A percentile compares a stretch with the other conserved stretches of the same genome.
Evolutionary conservation across 1,139 yeast species (phyloP).

Genomic region (Suhomyces ambrosiae): DNA sequence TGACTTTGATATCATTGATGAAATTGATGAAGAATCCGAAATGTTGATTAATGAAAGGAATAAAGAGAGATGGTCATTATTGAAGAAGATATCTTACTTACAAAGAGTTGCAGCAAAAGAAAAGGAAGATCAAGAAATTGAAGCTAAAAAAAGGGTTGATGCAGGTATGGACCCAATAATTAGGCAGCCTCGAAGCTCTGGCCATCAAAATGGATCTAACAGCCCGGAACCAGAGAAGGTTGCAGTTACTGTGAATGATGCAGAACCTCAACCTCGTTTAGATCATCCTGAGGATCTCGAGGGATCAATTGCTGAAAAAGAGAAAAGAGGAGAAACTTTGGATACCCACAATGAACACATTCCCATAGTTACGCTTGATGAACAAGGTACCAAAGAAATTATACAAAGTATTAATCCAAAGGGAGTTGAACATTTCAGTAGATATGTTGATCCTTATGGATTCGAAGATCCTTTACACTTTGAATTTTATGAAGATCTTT

Average conservation of each 20-base stretch:
- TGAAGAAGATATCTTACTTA: conserved; percentile 68
- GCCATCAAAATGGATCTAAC: conserved; percentile 4
- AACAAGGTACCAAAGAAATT: conserved; percentile 47
- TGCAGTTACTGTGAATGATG: conserved; percentile 23
- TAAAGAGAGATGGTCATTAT: conserved; percentile 64
- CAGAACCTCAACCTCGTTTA: conserved; percentile 10
- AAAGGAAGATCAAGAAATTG: conserved; percentile 34
- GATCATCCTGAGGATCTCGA: conserved; percentile 5
- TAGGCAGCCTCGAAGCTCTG: conserved; percentile 4
- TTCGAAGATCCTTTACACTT: conserved; percentile 84
- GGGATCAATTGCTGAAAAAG: conserved; percentile 6
- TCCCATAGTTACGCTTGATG: conserved; percentile 51
- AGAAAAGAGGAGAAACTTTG: conserved; percentile 5
- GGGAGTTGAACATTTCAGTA: conserved; percentile 34
- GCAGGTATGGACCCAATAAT: conserved; percentile 35
- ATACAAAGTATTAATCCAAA: conserved; percentile 40
- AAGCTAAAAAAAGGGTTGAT: conserved; percentile 32
- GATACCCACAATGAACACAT: conserved; percentile 22
- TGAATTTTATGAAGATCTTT: conserved; percentile 81
- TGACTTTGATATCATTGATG: conserved; percentile 37
- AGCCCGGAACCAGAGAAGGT: conserved; percentile 16
- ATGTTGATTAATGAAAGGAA: conserved; percentile 46
- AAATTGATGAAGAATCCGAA: conserved; percentile 46
- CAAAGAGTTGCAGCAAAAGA: conserved; percentile 60
- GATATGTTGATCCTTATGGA: conserved; percentile 79